Conservation (phyloP, 2,329 filamentous ascomycete species). For the Tolypocladium tropicale region DNA sequence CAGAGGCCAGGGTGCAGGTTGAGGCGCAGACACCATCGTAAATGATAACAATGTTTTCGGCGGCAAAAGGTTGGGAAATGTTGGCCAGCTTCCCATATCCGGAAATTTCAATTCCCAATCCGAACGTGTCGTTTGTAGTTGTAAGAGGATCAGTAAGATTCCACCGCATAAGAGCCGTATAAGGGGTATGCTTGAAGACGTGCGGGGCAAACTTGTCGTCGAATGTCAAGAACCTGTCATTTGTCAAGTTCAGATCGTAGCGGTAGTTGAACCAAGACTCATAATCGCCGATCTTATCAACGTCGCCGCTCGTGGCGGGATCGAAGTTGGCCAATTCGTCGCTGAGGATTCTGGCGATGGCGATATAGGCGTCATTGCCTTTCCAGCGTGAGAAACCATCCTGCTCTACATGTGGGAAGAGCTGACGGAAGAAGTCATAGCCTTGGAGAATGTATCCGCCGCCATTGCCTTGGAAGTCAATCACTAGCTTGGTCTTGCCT, state of each 20-base stretch:
- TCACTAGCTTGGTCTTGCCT: constrained; percentile 48
- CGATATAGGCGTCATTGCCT: constrained; percentile 28
- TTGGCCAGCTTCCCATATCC: constrained; percentile 28
- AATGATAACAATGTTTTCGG: constrained; percentile 49
- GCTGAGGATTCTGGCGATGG: constrained; percentile 31
- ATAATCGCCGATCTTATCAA: constrained; percentile 26
- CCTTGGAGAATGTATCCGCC: constrained; percentile 50
- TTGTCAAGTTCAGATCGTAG: constrained; percentile 36
- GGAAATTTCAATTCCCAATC: constrained; percentile 22
- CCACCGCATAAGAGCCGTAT: constrained; percentile 42
- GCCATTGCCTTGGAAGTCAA: constrained; percentile 34
- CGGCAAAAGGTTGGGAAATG: constrained; percentile 40
- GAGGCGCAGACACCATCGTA: constrained; percentile 50
- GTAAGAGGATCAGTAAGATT: constrained; percentile 32
- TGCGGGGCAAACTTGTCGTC: constrained; percentile 32
- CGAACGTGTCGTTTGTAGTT: constrained; percentile 24
- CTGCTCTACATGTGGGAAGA: constrained; percentile 30
- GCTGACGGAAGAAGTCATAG: constrained; percentile 50
- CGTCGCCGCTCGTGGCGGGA: constrained; percentile 31
- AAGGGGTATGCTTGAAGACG: constrained; percentile 37
- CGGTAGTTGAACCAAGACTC: constrained; percentile 41
- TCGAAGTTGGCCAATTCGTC: constrained; percentile 32
- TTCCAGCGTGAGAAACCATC: constrained; percentile 30
- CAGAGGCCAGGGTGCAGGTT: constrained; percentile 45
- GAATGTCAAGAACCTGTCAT: constrained; percentile 38